Conservation (phyloP, 495 filamentous ascomycete genomes). For the Xylaria telfairii region DNA sequence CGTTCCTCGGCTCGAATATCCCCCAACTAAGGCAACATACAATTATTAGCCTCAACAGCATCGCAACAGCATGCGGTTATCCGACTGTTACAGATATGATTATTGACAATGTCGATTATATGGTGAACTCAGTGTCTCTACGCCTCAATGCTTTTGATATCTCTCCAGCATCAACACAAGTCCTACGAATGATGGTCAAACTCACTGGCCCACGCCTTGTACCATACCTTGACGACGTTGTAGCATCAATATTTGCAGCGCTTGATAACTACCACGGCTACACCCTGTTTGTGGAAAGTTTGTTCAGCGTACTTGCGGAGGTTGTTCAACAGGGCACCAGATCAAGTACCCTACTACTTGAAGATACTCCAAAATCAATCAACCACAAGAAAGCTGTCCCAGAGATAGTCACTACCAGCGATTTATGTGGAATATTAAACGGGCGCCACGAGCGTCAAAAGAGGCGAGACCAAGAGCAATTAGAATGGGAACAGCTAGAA, state of each 20-base stretch:
- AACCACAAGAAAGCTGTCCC: slow-evolving; percentile 47
- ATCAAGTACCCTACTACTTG: slow-evolving; percentile 61
- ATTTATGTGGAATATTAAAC: slow-evolving; percentile 39
- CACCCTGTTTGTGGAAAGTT: slow-evolving; percentile 78
- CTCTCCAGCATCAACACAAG: slow-evolving; percentile 87
- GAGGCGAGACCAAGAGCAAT: slow-evolving; percentile 40
- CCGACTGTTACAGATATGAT: slow-evolving; percentile 75
- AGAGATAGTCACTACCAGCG: slow-evolving; percentile 32
- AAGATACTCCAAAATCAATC: slow-evolving; percentile 33
- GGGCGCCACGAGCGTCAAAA: slow-evolving; percentile 47
- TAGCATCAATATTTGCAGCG: slow-evolving; percentile 87
- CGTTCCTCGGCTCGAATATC: slow-evolving; percentile 78
- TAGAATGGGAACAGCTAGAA: slow-evolving; percentile 43
- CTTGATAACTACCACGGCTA: slow-evolving; percentile 95
- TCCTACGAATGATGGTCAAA: slow-evolving; percentile 92
- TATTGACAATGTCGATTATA: slow-evolving; percentile 93
- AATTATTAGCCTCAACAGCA: slow-evolving; percentile 79
- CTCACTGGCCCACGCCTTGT: slow-evolving; percentile 82
- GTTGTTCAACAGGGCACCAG: slow-evolving; percentile 83
- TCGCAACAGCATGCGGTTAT: slow-evolving; percentile 80
- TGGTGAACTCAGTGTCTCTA: slow-evolving; percentile 89
- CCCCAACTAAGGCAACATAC: slow-evolving; percentile 77
- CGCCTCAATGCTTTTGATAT: slow-evolving; percentile 91
- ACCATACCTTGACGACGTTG: slow-evolving; percentile 89
- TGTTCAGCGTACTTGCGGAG: slow-evolving; percentile 81